Percentiles rank a stretch among this genome's conserved stretches.
phyloP scores from a whole-genome alignment of 352 stramenopile species.

The Phytophthora rubi region DNA sequence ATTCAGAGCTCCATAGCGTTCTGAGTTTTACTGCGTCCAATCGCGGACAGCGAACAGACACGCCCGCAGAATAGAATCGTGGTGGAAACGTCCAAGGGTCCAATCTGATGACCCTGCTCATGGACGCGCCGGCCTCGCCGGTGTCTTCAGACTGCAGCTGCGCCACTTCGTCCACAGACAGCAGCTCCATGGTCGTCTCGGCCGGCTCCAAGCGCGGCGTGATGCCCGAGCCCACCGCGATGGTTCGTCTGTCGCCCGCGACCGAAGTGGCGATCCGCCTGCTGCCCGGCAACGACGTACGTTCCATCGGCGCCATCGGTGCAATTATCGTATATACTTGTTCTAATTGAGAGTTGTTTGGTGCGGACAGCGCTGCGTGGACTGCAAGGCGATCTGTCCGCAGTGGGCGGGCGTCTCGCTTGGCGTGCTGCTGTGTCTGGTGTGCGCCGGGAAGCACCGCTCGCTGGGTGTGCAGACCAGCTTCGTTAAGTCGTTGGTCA shows the following conservation, averaged over 20 bases:
- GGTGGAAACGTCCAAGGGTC: conserved; percentile 7
- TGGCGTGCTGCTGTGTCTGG: conserved; percentile 81
- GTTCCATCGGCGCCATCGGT: conserved; percentile 9
- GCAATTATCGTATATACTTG: neutral
- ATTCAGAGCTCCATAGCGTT: neutral
- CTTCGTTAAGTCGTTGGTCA: conserved; percentile 86
- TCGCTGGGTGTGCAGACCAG: conserved; percentile 81
- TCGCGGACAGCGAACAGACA: neutral
- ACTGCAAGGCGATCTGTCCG: conserved; percentile 83
- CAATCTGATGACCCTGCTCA: conserved; percentile 22
- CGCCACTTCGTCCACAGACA: conserved; percentile 21
- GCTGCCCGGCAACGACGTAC: conserved; percentile 80
- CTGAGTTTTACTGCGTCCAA: conserved; percentile 1
- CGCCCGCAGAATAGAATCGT: conserved; percentile 14
- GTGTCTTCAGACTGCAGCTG: conserved; percentile 20
- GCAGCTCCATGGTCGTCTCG: conserved; percentile 12
- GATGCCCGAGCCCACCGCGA: conserved; percentile 26
- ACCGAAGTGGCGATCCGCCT: conserved; percentile 65
- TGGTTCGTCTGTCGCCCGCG: conserved; percentile 52
- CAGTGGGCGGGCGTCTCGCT: conserved; percentile 88
- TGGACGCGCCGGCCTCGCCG: conserved; percentile 10
- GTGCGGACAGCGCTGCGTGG: conserved; percentile 65
- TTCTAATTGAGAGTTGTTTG: neutral
- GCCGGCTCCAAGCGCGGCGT: conserved; percentile 17
- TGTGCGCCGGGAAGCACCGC: conserved; percentile 78